Evolutionary conservation across 306 rosid genomes (phyloP), one percentile per base, ranked within the genome.

Genomic region (Castanospermum australe): DNA sequence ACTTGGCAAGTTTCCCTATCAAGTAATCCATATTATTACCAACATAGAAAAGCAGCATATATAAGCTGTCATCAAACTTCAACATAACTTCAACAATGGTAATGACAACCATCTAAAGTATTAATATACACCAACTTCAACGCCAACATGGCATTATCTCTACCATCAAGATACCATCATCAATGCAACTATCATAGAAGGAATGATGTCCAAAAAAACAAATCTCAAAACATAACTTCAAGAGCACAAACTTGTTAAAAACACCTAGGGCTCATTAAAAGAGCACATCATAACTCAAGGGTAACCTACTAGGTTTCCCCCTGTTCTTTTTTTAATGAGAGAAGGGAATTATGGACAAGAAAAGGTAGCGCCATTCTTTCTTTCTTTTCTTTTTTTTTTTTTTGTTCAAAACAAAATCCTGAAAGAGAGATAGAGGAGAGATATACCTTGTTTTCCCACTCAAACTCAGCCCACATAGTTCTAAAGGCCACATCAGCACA

Each of bases 391-490:
- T 7, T 54, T 13, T 67, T 65, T 42, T 24, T 44, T 14, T 5
- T 20, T 22, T 42, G 20, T 44, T 18, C 45, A 2, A 30, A 60
- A 76, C 32, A 32, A 41, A 44, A 15, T 28, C 18, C 35, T 25
- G 8, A 57, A 56, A 7, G 72, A 83, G 64, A 56, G 76, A 64
- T 56, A 51, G 35, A 69, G 50, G 50, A 65, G 17, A 44, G 52
- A 24, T 35, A 5, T 91, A 96, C 99, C 98, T 96, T 96, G 86
- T 96, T 96, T 81, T 96, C 99, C 99, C 99, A 96, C 76, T 96
- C 99, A 83, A 96, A 96, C 72, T 96, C 99, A 45, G 99, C 99
- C 99, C 99, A 96, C 99, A 96, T 96, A 35, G 97, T 90, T 85
- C 99, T 90, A 54, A 96, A 96, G 79, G 96, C 89, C 78, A 85